Evolutionary conservation across 106 monocot genomes (phyloP).

Genomic region (Phalaenopsis aphrodite): DNA sequence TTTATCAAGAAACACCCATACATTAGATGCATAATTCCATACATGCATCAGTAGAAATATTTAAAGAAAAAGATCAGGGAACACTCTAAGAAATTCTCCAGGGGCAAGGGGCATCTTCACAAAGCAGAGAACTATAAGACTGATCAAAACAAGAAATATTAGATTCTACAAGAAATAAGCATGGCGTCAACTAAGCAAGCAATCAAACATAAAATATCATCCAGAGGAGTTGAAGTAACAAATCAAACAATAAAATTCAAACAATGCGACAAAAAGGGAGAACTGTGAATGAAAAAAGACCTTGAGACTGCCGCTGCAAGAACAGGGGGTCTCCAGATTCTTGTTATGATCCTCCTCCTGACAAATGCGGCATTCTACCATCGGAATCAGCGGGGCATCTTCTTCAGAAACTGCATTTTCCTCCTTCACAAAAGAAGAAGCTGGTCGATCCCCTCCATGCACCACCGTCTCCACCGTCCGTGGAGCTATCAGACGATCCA

Average conservation of each 20-base stretch:
- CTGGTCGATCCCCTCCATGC: neutral
- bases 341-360: constrained; percentile 82
- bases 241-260: neutral
- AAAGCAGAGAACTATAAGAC: neutral
- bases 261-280: neutral
- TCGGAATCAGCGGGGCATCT: constrained; percentile 62
- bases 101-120: neutral
- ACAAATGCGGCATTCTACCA: constrained; percentile 86
- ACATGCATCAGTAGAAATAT: neutral
- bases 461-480: neutral
- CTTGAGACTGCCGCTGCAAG: constrained; percentile 95
- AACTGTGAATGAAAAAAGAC: constrained; percentile 15
- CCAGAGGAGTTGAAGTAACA: neutral
- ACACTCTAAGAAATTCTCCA: neutral
- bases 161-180: neutral
- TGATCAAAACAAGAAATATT: neutral
- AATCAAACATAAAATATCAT: neutral
- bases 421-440: constrained; percentile 1
- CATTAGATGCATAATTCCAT: neutral
- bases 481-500: constrained; percentile 15
- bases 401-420: constrained; percentile 24
- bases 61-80: neutral
- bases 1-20: neutral
- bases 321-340: constrained; percentile 78
- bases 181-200: neutral